phyloP scores from a whole-genome alignment of 306 rosid species.

The Alnus rubra region DNA sequence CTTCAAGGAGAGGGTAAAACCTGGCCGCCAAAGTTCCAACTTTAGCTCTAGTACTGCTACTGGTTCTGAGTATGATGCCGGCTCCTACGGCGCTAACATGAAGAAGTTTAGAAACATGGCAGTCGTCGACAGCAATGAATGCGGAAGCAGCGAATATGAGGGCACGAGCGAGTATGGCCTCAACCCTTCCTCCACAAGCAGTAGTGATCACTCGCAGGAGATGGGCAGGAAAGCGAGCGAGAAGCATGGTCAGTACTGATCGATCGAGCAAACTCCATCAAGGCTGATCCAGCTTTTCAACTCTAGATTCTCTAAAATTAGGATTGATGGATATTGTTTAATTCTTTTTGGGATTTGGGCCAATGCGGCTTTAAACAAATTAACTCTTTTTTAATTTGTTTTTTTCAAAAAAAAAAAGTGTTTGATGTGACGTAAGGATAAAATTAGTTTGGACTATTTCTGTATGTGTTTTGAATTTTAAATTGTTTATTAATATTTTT shows the following conservation, averaged over 20 bases:
- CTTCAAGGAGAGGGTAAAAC: conserved; percentile 52
- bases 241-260: too few relatives aligned
- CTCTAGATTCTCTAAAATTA: background rate
- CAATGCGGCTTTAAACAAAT: too few relatives aligned
- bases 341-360: too few relatives aligned
- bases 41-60: conserved; percentile 18
- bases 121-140: conserved; percentile 35
- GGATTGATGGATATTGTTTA: background rate
- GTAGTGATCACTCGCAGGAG: conserved; percentile 43
- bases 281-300: too few relatives aligned
- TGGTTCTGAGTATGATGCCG: conserved; percentile 40
- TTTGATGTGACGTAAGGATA: too few relatives aligned
- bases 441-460: too few relatives aligned
- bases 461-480: too few relatives aligned
- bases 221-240: conserved; percentile 2
- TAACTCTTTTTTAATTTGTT: too few relatives aligned
- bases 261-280: too few relatives aligned
- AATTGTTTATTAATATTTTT: too few relatives aligned
- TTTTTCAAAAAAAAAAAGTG: too few relatives aligned
- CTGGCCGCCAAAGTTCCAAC: conserved; percentile 40
- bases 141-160: conserved; percentile 60
- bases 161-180: conserved; percentile 67
- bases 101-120: conserved; percentile 48
- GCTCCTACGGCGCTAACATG: conserved; percentile 59
- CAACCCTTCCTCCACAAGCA: conserved; percentile 55